Evolutionary conservation across 108 stramenopile species (phyloP), one percentile per base, ranked within the genome.

Genomic region (Pseudonitzschia pungens): DNA sequence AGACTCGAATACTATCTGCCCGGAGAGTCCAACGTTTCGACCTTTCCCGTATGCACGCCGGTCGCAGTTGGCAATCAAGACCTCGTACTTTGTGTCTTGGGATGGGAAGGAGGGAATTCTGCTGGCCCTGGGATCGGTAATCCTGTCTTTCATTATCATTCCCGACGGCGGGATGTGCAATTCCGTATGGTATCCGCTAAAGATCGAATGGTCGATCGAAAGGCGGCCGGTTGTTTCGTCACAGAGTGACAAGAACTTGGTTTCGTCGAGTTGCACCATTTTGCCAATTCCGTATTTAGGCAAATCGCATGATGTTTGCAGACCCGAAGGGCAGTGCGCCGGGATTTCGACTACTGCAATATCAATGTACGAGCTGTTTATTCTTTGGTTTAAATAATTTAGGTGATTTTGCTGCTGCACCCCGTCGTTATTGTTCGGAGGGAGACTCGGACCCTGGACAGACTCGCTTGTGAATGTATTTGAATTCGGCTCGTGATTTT

Each of bases 341-440:
- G 59, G 59, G 28, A 60, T 18, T 29, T 60, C 59, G 31, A 60
- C 11, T 15, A 60, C 28, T 1, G 26, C 59, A 60, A 60, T 60
- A 5, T 60, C 59, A 18, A 60, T 8, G 28, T 60, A 60, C 27
- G 59, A 60, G 26, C 31, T 0, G 9, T 33, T 26, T 8, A 28
- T 60, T 60, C 18, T 8, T 0, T 18, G 59, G 11, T 18, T 15
- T 56, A 0, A 20, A 20, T 56, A 9, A 20, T 56, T 27, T 18
- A 29, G 59, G n/a, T n/a, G n/a, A n/a, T n/a, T n/a, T 15, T 60
- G 9, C 28, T 26, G 59, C 11, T 29, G 11, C 59, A 11, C 31
- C 59, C 31, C 31, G 18, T 27, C 32, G 0, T 60, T 8, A 6
- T 9, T 60, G 11, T 60, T 60, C 18, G 12, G 24, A 10, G 20